phyloP scores from a whole-genome alignment of 169 alveolate species.

The Babesia bigemina region DNA sequence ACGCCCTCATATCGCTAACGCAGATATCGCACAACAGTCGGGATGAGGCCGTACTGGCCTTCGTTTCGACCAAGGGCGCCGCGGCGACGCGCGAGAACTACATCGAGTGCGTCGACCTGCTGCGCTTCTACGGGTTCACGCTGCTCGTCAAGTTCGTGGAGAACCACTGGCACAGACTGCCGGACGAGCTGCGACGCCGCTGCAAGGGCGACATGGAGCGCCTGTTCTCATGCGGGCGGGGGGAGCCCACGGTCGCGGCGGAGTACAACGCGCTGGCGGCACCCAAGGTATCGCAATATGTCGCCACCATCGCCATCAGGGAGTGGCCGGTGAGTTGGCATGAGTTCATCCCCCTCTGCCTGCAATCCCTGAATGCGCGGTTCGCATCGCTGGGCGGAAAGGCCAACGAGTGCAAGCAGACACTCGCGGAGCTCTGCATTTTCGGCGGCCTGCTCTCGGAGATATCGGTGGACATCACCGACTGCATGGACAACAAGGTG shows the following conservation, averaged over 20 bases:
- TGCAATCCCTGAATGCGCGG: conserved; percentile 47
- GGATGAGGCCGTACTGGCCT: conserved; percentile 48
- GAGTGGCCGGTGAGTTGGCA: conserved; percentile 65
- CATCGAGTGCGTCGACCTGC: conserved; percentile 53
- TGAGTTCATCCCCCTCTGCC: conserved; percentile 46
- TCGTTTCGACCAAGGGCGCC: conserved; percentile 42
- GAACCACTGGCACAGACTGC: conserved; percentile 56
- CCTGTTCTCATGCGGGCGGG: conserved; percentile 34
- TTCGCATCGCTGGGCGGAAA: conserved; percentile 29
- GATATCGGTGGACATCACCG: conserved; percentile 49
- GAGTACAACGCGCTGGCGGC: conserved; percentile 56
- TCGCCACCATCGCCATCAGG: conserved; percentile 62
- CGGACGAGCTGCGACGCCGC: conserved; percentile 26
- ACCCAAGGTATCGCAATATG: conserved; percentile 61
- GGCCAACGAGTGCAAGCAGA: conserved; percentile 33
- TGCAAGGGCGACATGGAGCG: conserved; percentile 43
- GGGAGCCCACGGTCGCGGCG: conserved; percentile 42
- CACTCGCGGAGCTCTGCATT: conserved; percentile 49
- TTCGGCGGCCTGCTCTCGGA: conserved; percentile 60
- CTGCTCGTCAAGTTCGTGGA: conserved; percentile 65
- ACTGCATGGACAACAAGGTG: conserved; percentile 57
- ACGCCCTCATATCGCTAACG: conserved; percentile 38
- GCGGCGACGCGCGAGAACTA: conserved; percentile 62
- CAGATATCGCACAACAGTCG: conserved; percentile 32
- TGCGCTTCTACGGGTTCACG: conserved; percentile 69